Base-by-base conservation (phyloP, 305 asterid genomes). In the Fraxinus baroniana region DNA sequence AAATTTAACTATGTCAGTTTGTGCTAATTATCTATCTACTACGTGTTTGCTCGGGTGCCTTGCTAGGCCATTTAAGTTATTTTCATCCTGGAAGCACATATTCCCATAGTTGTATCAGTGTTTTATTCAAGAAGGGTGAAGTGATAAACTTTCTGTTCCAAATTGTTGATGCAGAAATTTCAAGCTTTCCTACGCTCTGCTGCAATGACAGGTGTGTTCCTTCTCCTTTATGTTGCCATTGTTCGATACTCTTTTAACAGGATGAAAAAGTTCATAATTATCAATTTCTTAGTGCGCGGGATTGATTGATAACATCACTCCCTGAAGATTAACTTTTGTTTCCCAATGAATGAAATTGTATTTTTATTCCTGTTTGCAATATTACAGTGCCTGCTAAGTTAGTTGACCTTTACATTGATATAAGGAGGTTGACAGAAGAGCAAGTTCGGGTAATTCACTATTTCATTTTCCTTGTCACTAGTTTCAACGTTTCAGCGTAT, bases 371-470 rank as follows among this genome's bases (percentile, higher is more conserved):
- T 82, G 72, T 57, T 55, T 78, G 66, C 79, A 17, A 68, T 74
- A n/a, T 86, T 89, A 68, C 86, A 95, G 99, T 87, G 74, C 93
- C 97, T 79, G 92, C 96, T 72, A 94, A 92, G 89, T 84, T 93
- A 77, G 89, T 86, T 79, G 98, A 93, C 49, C 83, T 82, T 35
- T 95, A 95, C 88, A 76, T 94, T 81, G 97, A 95, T 78, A 83
- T 93, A 80, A 91, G 99, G 89, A 89, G 89, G 82, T 81, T 90
- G 79, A 79, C 91, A 55, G 99, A 94, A 90, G 97, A 94, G 87
- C 97, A 94, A 4, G 90, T 95, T 87, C 92, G 90, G 86, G 99
- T 94, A 78, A 79, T 82, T 22, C n/a, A 64, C 12, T 66, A 37
- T 79, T 20, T 68, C 78, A 68, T 84, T 79, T 88, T 55, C 24